Conservation (phyloP, 257 asterid species). For the Paulownia fortunei region DNA sequence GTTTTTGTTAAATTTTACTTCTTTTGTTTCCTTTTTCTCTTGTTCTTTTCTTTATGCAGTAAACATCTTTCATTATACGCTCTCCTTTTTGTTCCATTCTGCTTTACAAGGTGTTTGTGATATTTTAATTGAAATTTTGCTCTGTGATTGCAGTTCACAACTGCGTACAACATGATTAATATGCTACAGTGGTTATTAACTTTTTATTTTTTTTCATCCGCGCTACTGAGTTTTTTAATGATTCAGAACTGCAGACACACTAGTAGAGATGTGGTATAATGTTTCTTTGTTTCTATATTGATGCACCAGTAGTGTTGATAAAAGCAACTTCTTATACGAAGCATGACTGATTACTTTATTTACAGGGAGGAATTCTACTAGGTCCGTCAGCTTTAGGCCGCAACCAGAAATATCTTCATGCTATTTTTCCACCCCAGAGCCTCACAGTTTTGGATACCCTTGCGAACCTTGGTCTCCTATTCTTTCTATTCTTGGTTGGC, state of each 20-base stretch:
- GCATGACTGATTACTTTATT: background rate
- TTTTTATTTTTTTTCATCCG: background rate
- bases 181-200: background rate
- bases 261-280: background rate
- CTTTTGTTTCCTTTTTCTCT: background rate
- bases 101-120: background rate
- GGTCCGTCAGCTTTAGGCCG: constrained; percentile 86
- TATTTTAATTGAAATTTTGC: background rate
- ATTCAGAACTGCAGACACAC: background rate
- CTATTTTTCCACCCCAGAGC: constrained; percentile 65
- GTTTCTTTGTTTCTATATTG: background rate
- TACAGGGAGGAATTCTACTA: constrained; percentile 72
- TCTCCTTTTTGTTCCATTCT: background rate
- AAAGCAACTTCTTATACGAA: background rate
- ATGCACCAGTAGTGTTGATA: background rate
- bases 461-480: constrained; percentile 75
- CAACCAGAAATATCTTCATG: constrained; percentile 48
- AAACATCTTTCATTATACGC: background rate
- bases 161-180: background rate
- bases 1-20: background rate
- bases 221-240: background rate
- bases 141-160: background rate
- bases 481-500: constrained; percentile 75
- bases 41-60: background rate
- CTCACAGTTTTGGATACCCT: constrained; percentile 68